Evolutionary conservation across 768 basidiomycete genomes (phyloP), one percentile per base, ranked within the genome.

Genomic region (Cantharellus anzutake): DNA sequence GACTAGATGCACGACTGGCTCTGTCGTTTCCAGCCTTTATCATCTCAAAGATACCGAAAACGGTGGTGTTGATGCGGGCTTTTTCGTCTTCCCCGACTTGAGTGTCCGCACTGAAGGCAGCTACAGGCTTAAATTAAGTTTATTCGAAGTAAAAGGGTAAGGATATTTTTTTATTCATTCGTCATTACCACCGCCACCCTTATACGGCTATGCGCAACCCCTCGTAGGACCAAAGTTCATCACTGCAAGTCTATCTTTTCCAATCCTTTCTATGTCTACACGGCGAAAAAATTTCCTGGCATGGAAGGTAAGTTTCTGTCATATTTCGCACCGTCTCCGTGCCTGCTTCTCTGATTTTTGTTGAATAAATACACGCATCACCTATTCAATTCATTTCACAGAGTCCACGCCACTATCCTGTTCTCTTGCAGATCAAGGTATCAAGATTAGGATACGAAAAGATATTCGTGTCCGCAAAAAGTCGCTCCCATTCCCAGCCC

Each of bases 1-100:
- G 65, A 94, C 87, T 56, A 78, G 89, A 42, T 91, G 86, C 70
- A 91, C 91, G 3, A 92, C 89, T 0, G 93, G 92, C 41, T 85
- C 81, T 2, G 86, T 90, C 40, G 93, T 97, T 2, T 88, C 86
- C 1, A 86, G 83, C 1, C 73, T 97, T 5, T 96, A 94, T 68
- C 91, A 94, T 67, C 76, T 96, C 59, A 94, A 92, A 67, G 88
- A 74, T 61, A 61, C 70, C 39, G 80, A 83, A 63, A 76, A 80
- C 63, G 71, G 73, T 58, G 76, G 76, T 62, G 68, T 74, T 68
- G 86, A 89, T 65, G 89, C 88, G 4, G 92, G 89, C 0, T 92
- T 93, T 73, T 98, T 98, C 67, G 91, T 96, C 40, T 98, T 98
- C 66, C 93, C 93, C 0, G 93, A 96, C 69, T 76, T 98, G 35